These are phyloP conservation scores for Kodamaea sagamina DNA, from an alignment of 805 yeast species.

Conservation along the genomic window DNA sequence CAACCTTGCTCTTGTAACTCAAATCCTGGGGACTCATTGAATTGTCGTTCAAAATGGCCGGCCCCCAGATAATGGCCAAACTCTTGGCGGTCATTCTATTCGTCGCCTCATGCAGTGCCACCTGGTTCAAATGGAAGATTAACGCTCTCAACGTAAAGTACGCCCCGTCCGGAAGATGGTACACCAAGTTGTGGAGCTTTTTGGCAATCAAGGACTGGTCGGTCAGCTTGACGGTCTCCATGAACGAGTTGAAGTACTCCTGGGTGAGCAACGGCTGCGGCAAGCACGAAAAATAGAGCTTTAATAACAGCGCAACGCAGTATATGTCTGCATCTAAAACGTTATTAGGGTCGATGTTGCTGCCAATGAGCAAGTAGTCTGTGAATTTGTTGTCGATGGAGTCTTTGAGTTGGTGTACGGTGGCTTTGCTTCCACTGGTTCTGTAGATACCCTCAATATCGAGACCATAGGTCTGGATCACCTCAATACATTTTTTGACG, in stretches of 20 bases:
- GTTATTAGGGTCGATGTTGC: conserved; percentile 40
- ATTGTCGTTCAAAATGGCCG: conserved; percentile 72
- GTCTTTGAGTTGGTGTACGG: conserved; percentile 70
- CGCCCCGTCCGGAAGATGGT: conserved; percentile 89
- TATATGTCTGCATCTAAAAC: conserved; percentile 79
- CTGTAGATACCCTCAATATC: conserved; percentile 89
- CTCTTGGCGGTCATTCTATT: conserved; percentile 84
- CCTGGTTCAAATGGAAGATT: conserved; percentile 79
- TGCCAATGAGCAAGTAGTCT: conserved; percentile 49
- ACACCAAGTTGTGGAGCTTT: conserved; percentile 85
- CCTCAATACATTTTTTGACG: conserved; percentile 84
- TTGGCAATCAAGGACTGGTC: conserved; percentile 54
- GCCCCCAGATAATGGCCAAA: conserved; percentile 93
- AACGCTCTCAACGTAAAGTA: conserved; percentile 87
- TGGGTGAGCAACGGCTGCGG: conserved; percentile 84
- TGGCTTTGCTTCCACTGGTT: conserved; percentile 73
- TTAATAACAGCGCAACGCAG: conserved; percentile 83
- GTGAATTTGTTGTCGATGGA: conserved; percentile 77
- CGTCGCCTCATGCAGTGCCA: conserved; percentile 58
- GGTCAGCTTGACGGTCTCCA: conserved; percentile 61
- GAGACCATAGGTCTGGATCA: conserved; percentile 81
- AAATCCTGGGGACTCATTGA: conserved; percentile 69
- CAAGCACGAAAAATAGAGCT: conserved; percentile 76
- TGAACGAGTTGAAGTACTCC: conserved; percentile 60
- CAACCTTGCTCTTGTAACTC: conserved; percentile 71